phyloP scores from a whole-genome alignment of 768 basidiomycete genomes.

The Tricholoma bakamatsutake region DNA sequence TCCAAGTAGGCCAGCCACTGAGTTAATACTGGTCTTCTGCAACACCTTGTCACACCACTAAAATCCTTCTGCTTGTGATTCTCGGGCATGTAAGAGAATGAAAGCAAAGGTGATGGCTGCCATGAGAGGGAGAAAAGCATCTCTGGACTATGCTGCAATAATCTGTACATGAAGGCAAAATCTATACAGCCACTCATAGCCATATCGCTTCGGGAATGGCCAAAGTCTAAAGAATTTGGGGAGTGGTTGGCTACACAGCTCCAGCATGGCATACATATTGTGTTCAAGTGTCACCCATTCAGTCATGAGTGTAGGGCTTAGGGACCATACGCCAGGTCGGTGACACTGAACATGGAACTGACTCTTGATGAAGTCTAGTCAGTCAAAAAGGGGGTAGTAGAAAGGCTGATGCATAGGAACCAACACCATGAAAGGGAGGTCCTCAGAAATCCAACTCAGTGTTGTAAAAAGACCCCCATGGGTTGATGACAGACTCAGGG shows the following conservation, averaged over 20 bases:
- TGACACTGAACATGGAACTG: background rate
- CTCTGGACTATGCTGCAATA: background rate
- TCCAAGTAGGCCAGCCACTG: too few relatives aligned
- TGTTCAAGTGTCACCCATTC: slow-evolving; percentile 3
- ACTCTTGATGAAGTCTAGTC: too few relatives aligned
- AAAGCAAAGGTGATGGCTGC: slow-evolving; percentile 5
- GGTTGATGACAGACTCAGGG: too few relatives aligned
- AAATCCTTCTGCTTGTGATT: background rate
- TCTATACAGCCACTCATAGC: background rate
- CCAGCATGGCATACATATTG: slow-evolving; percentile 4
- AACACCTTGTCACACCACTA: background rate
- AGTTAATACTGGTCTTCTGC: background rate
- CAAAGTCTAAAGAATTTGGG: slow-evolving; percentile 3
- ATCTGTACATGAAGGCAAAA: background rate
- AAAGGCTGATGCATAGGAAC: too few relatives aligned
- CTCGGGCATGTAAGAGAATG: background rate
- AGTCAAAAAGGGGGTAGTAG: too few relatives aligned
- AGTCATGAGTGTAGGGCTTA: background rate
- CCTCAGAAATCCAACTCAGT: too few relatives aligned
- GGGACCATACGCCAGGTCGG: background rate
- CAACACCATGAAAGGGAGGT: too few relatives aligned
- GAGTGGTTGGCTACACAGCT: background rate
- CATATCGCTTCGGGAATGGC: slow-evolving; percentile 3
- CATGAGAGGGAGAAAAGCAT: slow-evolving; percentile 13
- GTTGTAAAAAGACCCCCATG: too few relatives aligned